These are phyloP conservation scores for Neurospora sp. DNA, from an alignment of 495 filamentous ascomycete species.

Conservation along the genomic window DNA sequence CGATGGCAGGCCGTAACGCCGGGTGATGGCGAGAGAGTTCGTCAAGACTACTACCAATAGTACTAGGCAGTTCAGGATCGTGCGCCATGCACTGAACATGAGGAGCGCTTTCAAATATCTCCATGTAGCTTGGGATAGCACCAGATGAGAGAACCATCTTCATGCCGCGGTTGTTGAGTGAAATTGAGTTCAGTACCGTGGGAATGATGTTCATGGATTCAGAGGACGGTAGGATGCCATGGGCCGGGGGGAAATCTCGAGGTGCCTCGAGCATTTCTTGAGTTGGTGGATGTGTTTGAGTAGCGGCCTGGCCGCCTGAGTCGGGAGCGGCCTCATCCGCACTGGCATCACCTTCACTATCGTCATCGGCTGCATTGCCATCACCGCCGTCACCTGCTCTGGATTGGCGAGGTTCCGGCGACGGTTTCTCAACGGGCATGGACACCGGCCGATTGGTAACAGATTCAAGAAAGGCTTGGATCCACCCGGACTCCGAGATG, in stretches of 20 bases:
- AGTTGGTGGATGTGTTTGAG: constrained; percentile 34
- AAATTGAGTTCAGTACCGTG: constrained; percentile 84
- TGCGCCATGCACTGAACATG: constrained; percentile 75
- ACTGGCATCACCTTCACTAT: constrained; percentile 21
- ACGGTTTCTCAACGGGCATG: constrained; percentile 18
- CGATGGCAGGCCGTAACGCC: constrained; percentile 62
- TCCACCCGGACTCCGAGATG: constrained; percentile 86
- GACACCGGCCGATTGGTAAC: constrained; percentile 52
- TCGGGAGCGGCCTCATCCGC: constrained; percentile 28
- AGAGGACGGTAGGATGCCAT: constrained; percentile 68
- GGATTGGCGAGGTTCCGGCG: constrained; percentile 5
- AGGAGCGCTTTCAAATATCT: constrained; percentile 84
- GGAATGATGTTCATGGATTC: constrained; percentile 85
- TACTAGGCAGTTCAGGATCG: constrained; percentile 54
- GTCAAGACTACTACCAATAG: constrained; percentile 78
- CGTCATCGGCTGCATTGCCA: not conserved
- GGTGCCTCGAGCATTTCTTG: constrained; percentile 30
- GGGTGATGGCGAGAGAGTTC: constrained; percentile 94
- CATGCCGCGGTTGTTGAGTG: constrained; percentile 79
- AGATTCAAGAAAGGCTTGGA: constrained; percentile 69
- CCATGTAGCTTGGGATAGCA: constrained; percentile 77
- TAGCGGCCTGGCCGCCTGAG: constrained; percentile 28
- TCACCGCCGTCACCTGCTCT: not conserved
- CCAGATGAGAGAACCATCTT: constrained; percentile 76
- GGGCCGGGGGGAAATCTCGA: constrained; percentile 43